Evolutionary conservation across 345 rosid genomes (phyloP).

Genomic region (Populus deltoides): DNA sequence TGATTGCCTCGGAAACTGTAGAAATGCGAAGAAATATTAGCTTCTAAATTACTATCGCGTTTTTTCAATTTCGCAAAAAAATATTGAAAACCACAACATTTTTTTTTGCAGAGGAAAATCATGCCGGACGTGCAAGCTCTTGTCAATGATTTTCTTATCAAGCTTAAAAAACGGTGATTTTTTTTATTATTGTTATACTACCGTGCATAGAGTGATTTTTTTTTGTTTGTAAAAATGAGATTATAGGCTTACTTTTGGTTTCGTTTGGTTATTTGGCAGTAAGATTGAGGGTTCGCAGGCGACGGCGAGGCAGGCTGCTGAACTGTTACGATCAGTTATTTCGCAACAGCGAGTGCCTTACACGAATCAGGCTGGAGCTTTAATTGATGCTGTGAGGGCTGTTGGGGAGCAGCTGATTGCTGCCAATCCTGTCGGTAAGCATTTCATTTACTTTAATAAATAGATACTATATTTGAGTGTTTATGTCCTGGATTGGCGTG

Average conservation of each 20-base stretch:
- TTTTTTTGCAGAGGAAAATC: conserved; percentile 9
- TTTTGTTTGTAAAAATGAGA: background rate
- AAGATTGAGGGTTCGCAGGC: conserved; percentile 97
- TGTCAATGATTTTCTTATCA: conserved; percentile 70
- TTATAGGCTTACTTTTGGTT: background rate
- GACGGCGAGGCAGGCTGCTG: conserved; percentile 79
- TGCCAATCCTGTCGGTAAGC: conserved; percentile 89
- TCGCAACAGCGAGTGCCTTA: conserved; percentile 84
- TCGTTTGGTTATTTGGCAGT: conserved; percentile 34
- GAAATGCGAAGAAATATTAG: background rate
- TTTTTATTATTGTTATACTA: background rate
- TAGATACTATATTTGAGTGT: background rate
- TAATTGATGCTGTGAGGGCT: conserved; percentile 75
- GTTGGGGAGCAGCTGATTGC: conserved; percentile 79
- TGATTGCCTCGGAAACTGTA: background rate
- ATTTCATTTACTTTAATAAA: background rate
- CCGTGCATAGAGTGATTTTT: background rate
- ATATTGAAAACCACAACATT: background rate
- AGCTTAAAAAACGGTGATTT: conserved; percentile 79
- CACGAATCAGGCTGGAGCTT: conserved; percentile 74
- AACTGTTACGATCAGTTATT: conserved; percentile 80
- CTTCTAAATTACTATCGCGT: background rate
- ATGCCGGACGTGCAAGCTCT: conserved; percentile 88
- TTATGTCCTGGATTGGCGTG: background rate
- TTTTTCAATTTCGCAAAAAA: background rate